Base-by-base conservation (phyloP, 768 basidiomycete species). In the Boletus coccyginus region DNA sequence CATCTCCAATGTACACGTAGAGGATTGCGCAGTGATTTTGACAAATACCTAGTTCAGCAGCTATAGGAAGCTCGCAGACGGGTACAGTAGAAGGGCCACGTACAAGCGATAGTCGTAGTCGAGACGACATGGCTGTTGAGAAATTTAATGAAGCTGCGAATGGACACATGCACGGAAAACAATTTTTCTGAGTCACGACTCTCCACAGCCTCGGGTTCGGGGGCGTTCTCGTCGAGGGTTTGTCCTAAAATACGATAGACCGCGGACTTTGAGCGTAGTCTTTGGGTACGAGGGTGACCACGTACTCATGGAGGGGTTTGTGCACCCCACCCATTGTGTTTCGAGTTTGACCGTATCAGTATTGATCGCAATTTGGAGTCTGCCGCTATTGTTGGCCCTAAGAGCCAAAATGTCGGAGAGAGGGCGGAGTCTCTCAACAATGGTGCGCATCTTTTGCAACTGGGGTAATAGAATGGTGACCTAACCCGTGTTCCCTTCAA, bases 1-100 rank as follows among this genome's bases (percentile, higher is more conserved):
- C 79, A 33, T 91, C 86, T 11, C 92, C 92, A 43, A 94, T 87
- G 66, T 94, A 94, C 52, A 94, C 91, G 60, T 94, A 94, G 49
- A 94, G 79, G 61, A 94, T 94, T 56, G 90, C 78, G 66, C 91
- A 94, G 59, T 93, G 88, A 55, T 84, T 79, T 61, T 86, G 84
- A 66, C 92, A 94, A 48, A 94, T 79, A 65, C 88, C 92, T 94
- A 64, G 0, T 27, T 56, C 33, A 43, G 40, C 12, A 40, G 14
- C 0, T 11, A 14, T 62, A 17, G 19, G 24, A 52, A 42, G 31
- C 10, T 53, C 19, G 13, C 14, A 36, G 51, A n/a, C 31, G 24
- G 6, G 2, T 8, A 4, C 5, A n/a, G 10, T 10, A 8, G 32
- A 42, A 55, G 44, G 17, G n/a, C 27, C 17, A 75, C 89, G 44